Conservation (phyloP, 306 rosid genomes). For the Sesbania bispinosa region DNA sequence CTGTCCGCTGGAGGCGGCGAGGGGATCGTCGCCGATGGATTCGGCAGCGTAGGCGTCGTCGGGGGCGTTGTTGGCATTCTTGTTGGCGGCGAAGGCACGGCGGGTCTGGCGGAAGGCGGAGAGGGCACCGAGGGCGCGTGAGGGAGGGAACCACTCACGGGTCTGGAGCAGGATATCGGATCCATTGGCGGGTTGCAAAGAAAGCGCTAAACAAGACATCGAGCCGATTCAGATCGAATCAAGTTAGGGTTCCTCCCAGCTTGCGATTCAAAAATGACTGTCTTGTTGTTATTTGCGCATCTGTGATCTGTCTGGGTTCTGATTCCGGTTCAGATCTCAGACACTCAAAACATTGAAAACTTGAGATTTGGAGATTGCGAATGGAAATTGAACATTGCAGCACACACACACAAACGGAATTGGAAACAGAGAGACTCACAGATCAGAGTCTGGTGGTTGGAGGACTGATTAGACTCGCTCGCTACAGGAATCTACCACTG, state of each 20-base stretch:
- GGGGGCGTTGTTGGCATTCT: slow-evolving; percentile 21
- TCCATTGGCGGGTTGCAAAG: slow-evolving; percentile 81
- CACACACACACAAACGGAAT: neutral
- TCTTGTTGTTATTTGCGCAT: neutral
- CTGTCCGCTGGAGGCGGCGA: slow-evolving; percentile 91
- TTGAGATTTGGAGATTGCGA: neutral
- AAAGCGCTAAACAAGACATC: slow-evolving; percentile 87
- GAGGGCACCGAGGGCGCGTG: slow-evolving; percentile 86
- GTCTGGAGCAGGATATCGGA: slow-evolving; percentile 89
- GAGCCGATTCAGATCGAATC: slow-evolving; percentile 12
- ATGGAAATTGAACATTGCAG: neutral
- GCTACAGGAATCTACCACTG: neutral
- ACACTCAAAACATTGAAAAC: neutral
- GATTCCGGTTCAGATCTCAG: neutral
- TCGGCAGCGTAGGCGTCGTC: slow-evolving; percentile 63
- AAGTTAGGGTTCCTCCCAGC: neutral
- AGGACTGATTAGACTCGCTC: slow-evolving; percentile 16
- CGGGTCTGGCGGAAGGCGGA: slow-evolving; percentile 88
- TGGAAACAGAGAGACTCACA: neutral
- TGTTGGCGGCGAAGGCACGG: slow-evolving; percentile 50
- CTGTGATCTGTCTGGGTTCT: no score
- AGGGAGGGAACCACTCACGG: slow-evolving; percentile 94
- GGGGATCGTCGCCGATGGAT: slow-evolving; percentile 80
- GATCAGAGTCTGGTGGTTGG: slow-evolving; percentile 23
- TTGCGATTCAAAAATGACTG: neutral